Conservation (phyloP, 345 rosid species). For the Kernera saxatilis region DNA sequence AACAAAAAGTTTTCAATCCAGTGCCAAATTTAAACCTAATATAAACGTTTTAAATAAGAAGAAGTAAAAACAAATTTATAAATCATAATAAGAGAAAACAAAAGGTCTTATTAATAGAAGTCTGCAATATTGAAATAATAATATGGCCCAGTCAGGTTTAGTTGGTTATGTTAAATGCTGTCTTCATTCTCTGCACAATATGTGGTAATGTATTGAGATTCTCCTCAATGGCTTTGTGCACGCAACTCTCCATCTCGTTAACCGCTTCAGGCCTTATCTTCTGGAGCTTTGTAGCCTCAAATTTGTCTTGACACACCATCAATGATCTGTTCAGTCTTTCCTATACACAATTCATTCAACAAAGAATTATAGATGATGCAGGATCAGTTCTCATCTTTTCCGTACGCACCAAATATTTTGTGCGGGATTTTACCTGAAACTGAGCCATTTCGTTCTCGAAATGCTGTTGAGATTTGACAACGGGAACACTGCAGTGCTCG, state of each 20-base stretch:
- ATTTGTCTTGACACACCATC: constrained; percentile 89
- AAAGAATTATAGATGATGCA: neutral
- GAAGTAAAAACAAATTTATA: neutral
- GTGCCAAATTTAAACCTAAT: neutral
- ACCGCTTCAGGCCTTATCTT: constrained; percentile 43
- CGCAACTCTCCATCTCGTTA: constrained; percentile 66
- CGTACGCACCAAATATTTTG: neutral
- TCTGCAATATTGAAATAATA: constrained; percentile 3
- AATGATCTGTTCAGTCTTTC: constrained; percentile 78
- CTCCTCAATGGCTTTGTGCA: constrained; percentile 63
- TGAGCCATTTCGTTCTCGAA: constrained; percentile 86
- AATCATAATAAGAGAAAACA: neutral
- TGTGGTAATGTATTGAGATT: constrained; percentile 64
- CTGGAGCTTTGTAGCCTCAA: constrained; percentile 69
- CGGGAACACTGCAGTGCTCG: constrained; percentile 72
- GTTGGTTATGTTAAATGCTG: constrained; percentile 37
- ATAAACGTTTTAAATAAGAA: neutral
- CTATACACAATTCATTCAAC: constrained; percentile 31
- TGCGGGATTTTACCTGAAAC: constrained; percentile 58
- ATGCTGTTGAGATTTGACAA: constrained; percentile 64
- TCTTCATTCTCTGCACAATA: constrained; percentile 59
- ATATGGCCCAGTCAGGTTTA: constrained; percentile 5
- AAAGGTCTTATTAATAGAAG: neutral
- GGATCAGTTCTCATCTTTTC: neutral
- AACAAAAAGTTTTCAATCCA: neutral